phyloP scores from a whole-genome alignment of 2,329 filamentous ascomycete genomes.

The Fusarium annulatum region DNA sequence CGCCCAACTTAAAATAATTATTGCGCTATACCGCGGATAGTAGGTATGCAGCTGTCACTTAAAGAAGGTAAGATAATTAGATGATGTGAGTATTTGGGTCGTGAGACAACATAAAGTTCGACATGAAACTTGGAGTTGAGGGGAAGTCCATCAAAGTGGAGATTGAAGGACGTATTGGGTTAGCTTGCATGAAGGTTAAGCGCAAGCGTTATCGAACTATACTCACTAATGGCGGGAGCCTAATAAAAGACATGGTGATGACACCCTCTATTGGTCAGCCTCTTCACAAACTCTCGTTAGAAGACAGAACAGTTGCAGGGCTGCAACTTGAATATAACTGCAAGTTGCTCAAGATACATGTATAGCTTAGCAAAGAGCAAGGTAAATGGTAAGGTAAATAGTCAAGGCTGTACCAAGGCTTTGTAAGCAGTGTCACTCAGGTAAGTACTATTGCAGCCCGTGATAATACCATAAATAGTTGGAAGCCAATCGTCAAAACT shows the following conservation, averaged over 20 bases:
- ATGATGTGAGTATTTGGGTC: neutral
- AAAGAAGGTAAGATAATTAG: neutral
- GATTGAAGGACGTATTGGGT: constrained; percentile 9
- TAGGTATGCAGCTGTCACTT: neutral
- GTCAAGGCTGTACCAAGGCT: neutral
- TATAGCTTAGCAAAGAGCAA: neutral
- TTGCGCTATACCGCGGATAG: neutral
- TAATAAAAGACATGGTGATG: constrained; percentile 10
- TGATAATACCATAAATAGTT: neutral
- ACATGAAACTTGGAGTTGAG: constrained; percentile 39
- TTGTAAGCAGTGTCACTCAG: neutral
- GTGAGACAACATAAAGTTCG: constrained; percentile 14
- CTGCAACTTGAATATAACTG: neutral
- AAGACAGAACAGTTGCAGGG: neutral
- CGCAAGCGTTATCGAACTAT: constrained; percentile 12
- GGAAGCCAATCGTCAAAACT: neutral
- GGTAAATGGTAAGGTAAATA: neutral
- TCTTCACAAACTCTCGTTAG: neutral
- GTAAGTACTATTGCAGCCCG: neutral
- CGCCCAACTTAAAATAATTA: too few species aligned
- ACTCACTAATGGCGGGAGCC: constrained; percentile 29
- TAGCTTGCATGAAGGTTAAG: constrained; percentile 1
- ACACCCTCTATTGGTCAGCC: constrained; percentile 2
- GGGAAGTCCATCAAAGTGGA: constrained; percentile 27
- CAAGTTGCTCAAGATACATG: neutral